Percentiles rank a stretch among this genome's conserved stretches.
phyloP scores from a whole-genome alignment of 176 grass and related monocot species.

The Phragmites australis region DNA sequence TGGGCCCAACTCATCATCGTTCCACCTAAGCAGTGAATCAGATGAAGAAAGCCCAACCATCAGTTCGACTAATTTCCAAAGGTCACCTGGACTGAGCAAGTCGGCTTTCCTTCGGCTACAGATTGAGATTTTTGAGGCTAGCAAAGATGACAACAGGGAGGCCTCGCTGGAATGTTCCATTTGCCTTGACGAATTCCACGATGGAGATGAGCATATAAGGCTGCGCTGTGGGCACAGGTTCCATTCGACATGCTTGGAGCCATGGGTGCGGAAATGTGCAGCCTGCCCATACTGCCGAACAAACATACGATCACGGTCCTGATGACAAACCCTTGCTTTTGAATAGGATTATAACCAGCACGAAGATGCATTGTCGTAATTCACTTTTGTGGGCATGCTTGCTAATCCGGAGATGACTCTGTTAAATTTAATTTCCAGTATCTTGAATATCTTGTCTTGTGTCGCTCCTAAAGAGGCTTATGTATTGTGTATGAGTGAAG shows the following conservation, averaged over 20 bases:
- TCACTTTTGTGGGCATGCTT: not conserved
- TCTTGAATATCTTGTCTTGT: constrained; percentile 11
- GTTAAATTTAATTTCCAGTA: not conserved
- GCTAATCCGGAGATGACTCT: not conserved
- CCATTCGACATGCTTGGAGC: constrained; percentile 76
- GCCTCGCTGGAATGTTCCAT: constrained; percentile 75
- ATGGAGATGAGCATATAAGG: constrained; percentile 61
- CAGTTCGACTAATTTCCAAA: constrained; percentile 40
- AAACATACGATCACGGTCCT: constrained; percentile 44
- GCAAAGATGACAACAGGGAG: constrained; percentile 49
- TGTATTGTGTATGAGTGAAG: not conserved
- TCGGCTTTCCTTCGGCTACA: constrained; percentile 54
- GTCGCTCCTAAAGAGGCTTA: not conserved
- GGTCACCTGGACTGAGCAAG: constrained; percentile 68
- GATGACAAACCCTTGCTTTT: not conserved
- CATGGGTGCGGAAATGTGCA: constrained; percentile 75
- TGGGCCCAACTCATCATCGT: constrained; percentile 33
- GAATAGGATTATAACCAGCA: constrained; percentile 29
- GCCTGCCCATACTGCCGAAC: constrained; percentile 92
- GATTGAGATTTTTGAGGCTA: constrained; percentile 64
- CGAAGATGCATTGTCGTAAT: constrained; percentile 12
- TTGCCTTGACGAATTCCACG: constrained; percentile 71
- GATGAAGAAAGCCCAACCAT: constrained; percentile 45
- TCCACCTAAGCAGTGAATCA: constrained; percentile 34
- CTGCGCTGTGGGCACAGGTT: constrained; percentile 77